Percentiles rank a stretch among this genome's conserved stretches.
Evolutionary conservation across 116 monocot genomes (phyloP).

Genomic region (Posidonia oceanica): DNA sequence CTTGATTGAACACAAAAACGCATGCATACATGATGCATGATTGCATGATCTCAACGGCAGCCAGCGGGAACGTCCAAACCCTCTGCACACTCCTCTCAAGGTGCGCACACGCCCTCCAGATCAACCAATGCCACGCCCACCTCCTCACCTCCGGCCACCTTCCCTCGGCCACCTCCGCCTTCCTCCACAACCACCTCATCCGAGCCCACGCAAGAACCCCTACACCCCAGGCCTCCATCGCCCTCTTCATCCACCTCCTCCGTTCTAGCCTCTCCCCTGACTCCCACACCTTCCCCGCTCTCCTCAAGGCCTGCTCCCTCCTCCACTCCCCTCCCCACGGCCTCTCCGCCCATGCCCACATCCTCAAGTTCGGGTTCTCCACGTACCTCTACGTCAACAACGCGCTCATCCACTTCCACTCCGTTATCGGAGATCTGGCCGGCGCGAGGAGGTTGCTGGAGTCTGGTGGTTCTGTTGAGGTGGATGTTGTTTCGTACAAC

Average conservation of each 20-base stretch:
- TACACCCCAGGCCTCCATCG: constrained; percentile 1
- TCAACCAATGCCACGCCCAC: constrained; percentile 7
- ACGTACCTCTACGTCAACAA: constrained; percentile 11
- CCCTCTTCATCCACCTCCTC: constrained; percentile 15
- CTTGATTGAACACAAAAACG: too few relatives aligned
- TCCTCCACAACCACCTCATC: constrained; percentile 20
- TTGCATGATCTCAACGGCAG: too few relatives aligned
- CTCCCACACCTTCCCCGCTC: constrained; percentile 18
- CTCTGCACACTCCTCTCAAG: not conserved
- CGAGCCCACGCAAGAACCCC: constrained; percentile 10
- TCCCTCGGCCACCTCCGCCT: constrained; percentile 3
- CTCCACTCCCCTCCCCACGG: constrained; percentile 7
- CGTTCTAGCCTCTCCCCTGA: constrained; percentile 11
- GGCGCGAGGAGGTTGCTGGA: constrained; percentile 2
- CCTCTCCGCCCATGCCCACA: constrained; percentile 9
- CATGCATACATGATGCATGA: too few relatives aligned
- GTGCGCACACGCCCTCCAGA: constrained; percentile 3
- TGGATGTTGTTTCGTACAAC: constrained; percentile 18
- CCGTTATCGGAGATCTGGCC: not conserved
- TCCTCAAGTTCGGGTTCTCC: constrained; percentile 5
- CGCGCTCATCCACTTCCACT: constrained; percentile 21
- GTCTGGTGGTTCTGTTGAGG: not conserved
- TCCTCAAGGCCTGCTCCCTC: constrained; percentile 14
- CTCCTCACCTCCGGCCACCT: constrained; percentile 14
- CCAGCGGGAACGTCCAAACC: not conserved